These are phyloP conservation scores for Leptosphaerulina australis DNA, from an alignment of 2,329 filamentous ascomycete genomes.

Conservation along the genomic window DNA sequence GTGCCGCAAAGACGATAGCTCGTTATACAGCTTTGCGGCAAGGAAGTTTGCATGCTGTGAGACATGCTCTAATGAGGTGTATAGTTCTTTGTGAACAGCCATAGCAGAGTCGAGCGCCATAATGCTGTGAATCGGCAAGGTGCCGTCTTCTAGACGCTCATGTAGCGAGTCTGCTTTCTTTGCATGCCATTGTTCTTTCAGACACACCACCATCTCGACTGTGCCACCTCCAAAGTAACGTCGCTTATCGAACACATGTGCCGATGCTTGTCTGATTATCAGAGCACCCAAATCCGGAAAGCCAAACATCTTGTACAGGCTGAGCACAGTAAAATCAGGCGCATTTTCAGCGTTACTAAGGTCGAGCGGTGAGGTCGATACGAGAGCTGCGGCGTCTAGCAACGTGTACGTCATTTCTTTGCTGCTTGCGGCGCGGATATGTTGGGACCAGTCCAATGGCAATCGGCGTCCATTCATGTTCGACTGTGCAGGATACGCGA, in stretches of 20 bases:
- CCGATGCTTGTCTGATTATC: constrained; percentile 76
- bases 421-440: constrained; percentile 51
- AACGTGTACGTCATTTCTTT: constrained; percentile 65
- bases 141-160: constrained; percentile 87
- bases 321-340: constrained; percentile 86
- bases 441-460: constrained; percentile 70
- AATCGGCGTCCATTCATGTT: constrained; percentile 86
- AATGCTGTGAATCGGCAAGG: constrained; percentile 87
- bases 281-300: constrained; percentile 90
- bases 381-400: constrained; percentile 82
- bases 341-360: constrained; percentile 65
- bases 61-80: constrained; percentile 71
- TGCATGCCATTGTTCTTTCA: constrained; percentile 83
- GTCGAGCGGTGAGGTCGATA: constrained; percentile 77
- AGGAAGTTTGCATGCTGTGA: constrained; percentile 74
- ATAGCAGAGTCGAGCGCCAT: constrained; percentile 80
- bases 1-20: constrained; percentile 68
- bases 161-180: constrained; percentile 75
- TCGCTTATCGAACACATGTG: constrained; percentile 66
- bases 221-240: constrained; percentile 94
- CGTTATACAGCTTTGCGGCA: constrained; percentile 62
- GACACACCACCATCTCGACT: constrained; percentile 82
- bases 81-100: constrained; percentile 70
- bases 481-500: constrained; percentile 89
- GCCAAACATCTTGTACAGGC: constrained; percentile 97